Evolutionary conservation across 129 eudicot species (phyloP), one percentile per base, ranked within the genome.

Genomic region (Tagetes patula): DNA sequence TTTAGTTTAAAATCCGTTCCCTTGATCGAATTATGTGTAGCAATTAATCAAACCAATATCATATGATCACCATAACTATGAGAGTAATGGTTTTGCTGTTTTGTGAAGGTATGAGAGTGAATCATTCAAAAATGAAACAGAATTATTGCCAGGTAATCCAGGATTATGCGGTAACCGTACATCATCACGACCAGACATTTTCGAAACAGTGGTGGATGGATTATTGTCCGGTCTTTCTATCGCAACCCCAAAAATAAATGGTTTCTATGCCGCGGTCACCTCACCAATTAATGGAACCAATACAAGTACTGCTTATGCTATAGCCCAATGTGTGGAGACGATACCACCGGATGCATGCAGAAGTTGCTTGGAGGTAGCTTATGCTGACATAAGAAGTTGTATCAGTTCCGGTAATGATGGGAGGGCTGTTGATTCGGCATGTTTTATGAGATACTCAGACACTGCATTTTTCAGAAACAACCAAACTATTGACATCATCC

Each of bases 91-190:
- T 33, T 67, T 43, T 27, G 53, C 8, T 53, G 9, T 20, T 52
- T n/a, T 64, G 30, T 71, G 56, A n/a, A 87, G 94, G 94, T 87
- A 87, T 33, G 94, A 87, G 79, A 89, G 96, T 80, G 82, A 46
- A 67, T 67, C 67, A 65, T 84, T 89, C 85, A 80, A 69, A 37
- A 84, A 83, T 40, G 81, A 89, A 54, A 75, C 88, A 34, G 84
- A 88, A 40, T 6, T 45, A 30, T 56, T 49, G 65, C 88, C 88
- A 0, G 90, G 92, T 6, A 89, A 86, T 58, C 56, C 55, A 8
- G 86, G 87, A 41, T 30, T 84, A 62, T 89, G 92, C 67, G 84
- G 96, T 14, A 86, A 87, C 55, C 74, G 71, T 8, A 86, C 92
- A 2, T 86, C 85, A 36, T 63, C 89, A 46, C 80, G 49, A 64